phyloP scores from a whole-genome alignment of 164 flowering plant species.

The Amborella trichopoda region DNA sequence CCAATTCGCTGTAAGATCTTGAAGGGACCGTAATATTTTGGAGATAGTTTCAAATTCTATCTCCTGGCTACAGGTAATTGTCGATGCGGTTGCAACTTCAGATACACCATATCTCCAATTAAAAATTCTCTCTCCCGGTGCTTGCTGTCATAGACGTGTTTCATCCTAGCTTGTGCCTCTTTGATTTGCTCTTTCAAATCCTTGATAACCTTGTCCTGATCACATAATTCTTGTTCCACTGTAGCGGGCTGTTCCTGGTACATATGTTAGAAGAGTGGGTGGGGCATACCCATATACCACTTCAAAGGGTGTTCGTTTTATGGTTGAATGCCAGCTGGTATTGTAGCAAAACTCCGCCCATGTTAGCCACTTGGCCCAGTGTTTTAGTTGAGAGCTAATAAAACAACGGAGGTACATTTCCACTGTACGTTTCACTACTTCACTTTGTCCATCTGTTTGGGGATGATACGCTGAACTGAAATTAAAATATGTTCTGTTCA shows the following conservation, averaged over 20 bases:
- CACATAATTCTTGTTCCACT: not conserved
- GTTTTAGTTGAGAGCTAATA: not conserved
- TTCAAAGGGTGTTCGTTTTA: not conserved
- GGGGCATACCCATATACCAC: not conserved
- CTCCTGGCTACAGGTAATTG: not conserved
- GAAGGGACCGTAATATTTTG: not conserved
- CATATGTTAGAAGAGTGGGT: not conserved
- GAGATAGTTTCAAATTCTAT: not conserved
- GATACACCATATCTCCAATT: not conserved
- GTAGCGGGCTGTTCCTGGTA: not conserved
- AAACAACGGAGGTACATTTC: not conserved
- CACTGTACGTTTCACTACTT: not conserved
- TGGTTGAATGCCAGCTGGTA: not conserved
- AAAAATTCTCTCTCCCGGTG: not conserved
- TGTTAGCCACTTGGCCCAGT: not conserved
- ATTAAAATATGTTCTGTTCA: not conserved
- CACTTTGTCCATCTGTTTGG: not conserved
- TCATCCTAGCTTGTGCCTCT: not conserved
- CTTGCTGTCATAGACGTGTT: not conserved
- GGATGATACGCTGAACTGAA: not conserved
- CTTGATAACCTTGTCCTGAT: not conserved
- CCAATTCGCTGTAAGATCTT: not conserved
- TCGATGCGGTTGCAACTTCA: not conserved
- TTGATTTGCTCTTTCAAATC: not conserved
- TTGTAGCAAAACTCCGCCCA: slow-evolving; percentile 1